Percentiles rank a stretch among this genome's conserved stretches.
Conservation (phyloP, 257 asterid genomes). For the Asclepias syriaca region DNA sequence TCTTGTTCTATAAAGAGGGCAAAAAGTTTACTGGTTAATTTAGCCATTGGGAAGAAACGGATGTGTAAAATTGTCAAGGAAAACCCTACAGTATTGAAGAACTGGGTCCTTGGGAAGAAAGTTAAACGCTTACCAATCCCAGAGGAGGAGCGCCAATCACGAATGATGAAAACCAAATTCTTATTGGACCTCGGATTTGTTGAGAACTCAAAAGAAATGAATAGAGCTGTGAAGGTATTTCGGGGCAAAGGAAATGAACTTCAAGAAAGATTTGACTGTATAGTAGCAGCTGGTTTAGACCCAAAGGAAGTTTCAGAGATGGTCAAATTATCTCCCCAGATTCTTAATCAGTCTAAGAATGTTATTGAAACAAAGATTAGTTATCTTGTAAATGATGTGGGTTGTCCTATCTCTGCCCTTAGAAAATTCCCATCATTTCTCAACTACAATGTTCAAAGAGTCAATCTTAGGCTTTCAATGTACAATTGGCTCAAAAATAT, state of each 20-base stretch:
- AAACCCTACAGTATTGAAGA: slow-evolving; percentile 48
- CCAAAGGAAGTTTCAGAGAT: slow-evolving; percentile 37
- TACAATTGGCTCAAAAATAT: slow-evolving; percentile 62
- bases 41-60: slow-evolving; percentile 37
- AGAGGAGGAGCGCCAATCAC: slow-evolving; percentile 27
- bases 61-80: slow-evolving; percentile 48
- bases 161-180: slow-evolving; percentile 44
- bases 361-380: slow-evolving; percentile 42
- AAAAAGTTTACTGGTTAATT: slow-evolving; percentile 25
- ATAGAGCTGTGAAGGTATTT: slow-evolving; percentile 41
- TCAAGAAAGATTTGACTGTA: slow-evolving; percentile 63
- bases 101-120: slow-evolving; percentile 45
- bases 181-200: slow-evolving; percentile 50
- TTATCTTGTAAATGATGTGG: slow-evolving; percentile 43
- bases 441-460: slow-evolving; percentile 42
- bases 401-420: slow-evolving; percentile 41
- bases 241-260: slow-evolving; percentile 62
- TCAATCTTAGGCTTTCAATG: slow-evolving; percentile 46
- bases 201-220: slow-evolving; percentile 56
- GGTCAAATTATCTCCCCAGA: slow-evolving; percentile 47
- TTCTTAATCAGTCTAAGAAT: slow-evolving; percentile 56
- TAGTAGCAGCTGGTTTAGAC: slow-evolving; percentile 45
- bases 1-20: slow-evolving; percentile 47
- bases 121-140: slow-evolving; percentile 22
- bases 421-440: slow-evolving; percentile 38